Evolutionary conservation across 306 rosid genomes (phyloP).

Genomic region (Begonia fuchsioides): DNA sequence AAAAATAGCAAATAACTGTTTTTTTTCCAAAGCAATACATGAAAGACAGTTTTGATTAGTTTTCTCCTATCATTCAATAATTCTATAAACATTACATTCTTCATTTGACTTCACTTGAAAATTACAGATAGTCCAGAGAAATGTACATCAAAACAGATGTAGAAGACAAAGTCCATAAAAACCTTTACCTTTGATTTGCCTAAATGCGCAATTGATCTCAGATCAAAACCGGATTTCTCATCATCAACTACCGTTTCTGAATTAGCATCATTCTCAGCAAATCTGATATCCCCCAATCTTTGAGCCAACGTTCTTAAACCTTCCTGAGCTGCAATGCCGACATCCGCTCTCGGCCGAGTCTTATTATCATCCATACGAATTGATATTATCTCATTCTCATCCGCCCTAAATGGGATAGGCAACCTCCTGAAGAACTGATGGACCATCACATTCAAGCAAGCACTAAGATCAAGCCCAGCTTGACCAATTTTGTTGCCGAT

Average conservation of each 20-base stretch:
- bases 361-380: slow-evolving; percentile 33
- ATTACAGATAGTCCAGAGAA: too few species aligned
- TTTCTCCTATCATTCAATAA: too few species aligned
- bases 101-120: too few species aligned
- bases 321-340: slow-evolving; percentile 30
- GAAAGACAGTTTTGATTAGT: too few species aligned
- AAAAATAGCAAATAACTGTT: too few species aligned
- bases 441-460: slow-evolving; percentile 79
- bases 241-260: slow-evolving; percentile 43
- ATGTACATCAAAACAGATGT: not conserved
- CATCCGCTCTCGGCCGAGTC: slow-evolving; percentile 30
- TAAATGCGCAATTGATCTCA: slow-evolving; percentile 46
- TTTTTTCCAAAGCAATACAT: too few species aligned
- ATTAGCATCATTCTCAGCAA: slow-evolving; percentile 30
- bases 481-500: slow-evolving; percentile 82
- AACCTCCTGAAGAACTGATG: slow-evolving; percentile 77
- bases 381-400: slow-evolving; percentile 22
- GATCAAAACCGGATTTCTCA: slow-evolving; percentile 50
- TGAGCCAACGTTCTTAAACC: slow-evolving; percentile 38
- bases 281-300: slow-evolving; percentile 42
- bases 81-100: too few species aligned
- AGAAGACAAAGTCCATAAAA: not conserved
- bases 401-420: slow-evolving; percentile 61
- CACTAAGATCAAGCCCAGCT: slow-evolving; percentile 83
- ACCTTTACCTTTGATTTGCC: slow-evolving; percentile 65